phyloP scores from a whole-genome alignment of 805 yeast species.

The Hanseniaspora clermontiae region DNA sequence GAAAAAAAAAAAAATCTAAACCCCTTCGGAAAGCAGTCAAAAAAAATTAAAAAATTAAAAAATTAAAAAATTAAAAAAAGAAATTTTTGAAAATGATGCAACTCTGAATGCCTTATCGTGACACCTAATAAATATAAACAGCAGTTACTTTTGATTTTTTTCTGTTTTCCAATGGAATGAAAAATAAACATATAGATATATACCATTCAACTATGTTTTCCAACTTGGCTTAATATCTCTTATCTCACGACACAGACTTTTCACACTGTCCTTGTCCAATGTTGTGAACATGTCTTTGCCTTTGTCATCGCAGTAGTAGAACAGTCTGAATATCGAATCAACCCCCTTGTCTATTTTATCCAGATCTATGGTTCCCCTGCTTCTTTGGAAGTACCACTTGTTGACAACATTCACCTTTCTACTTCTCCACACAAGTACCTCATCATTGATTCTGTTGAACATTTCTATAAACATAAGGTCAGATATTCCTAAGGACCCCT shows the following conservation, averaged over 20 bases:
- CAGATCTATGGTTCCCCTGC: slow-evolving; percentile 52
- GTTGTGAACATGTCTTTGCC: slow-evolving; percentile 16
- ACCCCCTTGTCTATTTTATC: slow-evolving; percentile 23
- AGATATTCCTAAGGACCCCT: slow-evolving; percentile 88
- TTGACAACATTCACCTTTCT: slow-evolving; percentile 78
- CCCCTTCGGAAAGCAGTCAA: too few species aligned
- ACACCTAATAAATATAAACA: too few species aligned
- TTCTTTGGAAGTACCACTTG: slow-evolving; percentile 93
- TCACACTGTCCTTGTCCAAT: slow-evolving; percentile 17
- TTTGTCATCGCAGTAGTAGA: slow-evolving; percentile 31
- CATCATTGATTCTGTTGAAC: slow-evolving; percentile 51
- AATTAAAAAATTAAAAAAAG: too few species aligned
- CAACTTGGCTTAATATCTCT: slow-evolving; percentile 29
- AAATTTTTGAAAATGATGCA: too few species aligned
- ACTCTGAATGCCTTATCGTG: too few species aligned
- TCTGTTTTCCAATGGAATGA: too few species aligned
- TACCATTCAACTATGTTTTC: slow-evolving; percentile 13
- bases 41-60: too few species aligned
- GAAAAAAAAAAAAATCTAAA: too few species aligned
- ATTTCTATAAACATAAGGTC: slow-evolving; percentile 82
- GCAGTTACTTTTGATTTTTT: too few species aligned
- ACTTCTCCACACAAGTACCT: slow-evolving; percentile 75
- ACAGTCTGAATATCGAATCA: slow-evolving; percentile 28
- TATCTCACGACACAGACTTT: slow-evolving; percentile 23
- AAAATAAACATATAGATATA: background rate